A percentile compares a stretch with the other conserved stretches of the same genome.
phyloP scores from a whole-genome alignment of 177 flowering plant genomes.

The Vitis hybrid region DNA sequence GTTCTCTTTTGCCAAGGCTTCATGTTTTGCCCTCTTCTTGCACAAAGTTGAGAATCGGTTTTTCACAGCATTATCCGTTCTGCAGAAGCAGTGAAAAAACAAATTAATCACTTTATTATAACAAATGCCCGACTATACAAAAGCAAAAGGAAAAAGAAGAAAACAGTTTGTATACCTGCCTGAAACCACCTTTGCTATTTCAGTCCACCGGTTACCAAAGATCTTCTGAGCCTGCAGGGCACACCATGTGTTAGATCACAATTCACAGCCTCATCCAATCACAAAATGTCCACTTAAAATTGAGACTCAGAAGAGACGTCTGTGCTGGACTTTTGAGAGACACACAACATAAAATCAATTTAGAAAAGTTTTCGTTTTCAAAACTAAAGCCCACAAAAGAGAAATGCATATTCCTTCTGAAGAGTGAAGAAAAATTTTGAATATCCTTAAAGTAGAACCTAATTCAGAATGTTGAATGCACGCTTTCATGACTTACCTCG shows the following conservation, averaged over 20 bases:
- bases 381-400: not conserved
- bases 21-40: slow-evolving; percentile 88
- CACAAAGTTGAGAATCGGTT: slow-evolving; percentile 93
- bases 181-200: slow-evolving; percentile 96
- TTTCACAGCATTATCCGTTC: slow-evolving; percentile 99
- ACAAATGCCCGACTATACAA: not conserved
- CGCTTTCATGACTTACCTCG: slow-evolving; percentile 49
- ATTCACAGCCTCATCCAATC: slow-evolving; percentile 3
- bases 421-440: not conserved
- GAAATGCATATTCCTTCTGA: not conserved
- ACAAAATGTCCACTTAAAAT: not conserved
- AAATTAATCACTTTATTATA: not conserved
- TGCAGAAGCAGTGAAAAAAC: slow-evolving; percentile 27
- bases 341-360: slow-evolving; percentile 9
- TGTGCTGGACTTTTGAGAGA: slow-evolving; percentile 10
- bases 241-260: slow-evolving; percentile 17
- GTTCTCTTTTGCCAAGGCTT: slow-evolving; percentile 79
- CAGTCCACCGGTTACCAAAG: slow-evolving; percentile 97
- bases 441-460: not conserved
- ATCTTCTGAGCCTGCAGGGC: slow-evolving; percentile 85
- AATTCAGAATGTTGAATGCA: no score
- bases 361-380: not conserved
- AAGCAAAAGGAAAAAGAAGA: not conserved
- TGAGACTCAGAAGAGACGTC: not conserved
- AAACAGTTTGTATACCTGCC: slow-evolving; percentile 67